These are phyloP conservation scores for Microascus cirrosus DNA, from an alignment of 2,329 filamentous ascomycete genomes.

Conservation along the genomic window DNA sequence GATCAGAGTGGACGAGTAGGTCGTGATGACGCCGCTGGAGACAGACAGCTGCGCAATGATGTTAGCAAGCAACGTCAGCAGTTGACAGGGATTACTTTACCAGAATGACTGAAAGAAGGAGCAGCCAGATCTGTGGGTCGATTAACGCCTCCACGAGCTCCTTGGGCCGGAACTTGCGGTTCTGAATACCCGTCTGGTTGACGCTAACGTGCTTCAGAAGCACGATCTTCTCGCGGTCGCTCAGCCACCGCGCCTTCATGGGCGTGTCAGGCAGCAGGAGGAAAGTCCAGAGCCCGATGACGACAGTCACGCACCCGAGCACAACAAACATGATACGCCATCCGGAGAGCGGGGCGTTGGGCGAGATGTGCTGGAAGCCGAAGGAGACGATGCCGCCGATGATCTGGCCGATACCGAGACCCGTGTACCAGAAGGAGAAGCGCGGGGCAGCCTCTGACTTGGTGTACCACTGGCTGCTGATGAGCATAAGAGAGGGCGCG, in stretches of 20 bases:
- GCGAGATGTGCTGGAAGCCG: conserved; percentile 17
- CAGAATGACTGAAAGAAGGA: conserved; percentile 32
- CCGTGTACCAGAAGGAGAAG: conserved; percentile 6
- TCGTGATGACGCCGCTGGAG: conserved; percentile 41
- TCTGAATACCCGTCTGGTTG: conserved; percentile 33
- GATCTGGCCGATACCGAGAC: conserved; percentile 9
- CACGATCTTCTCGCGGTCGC: conserved; percentile 24
- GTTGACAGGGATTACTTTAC: neutral
- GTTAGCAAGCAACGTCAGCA: conserved; percentile 17
- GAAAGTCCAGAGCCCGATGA: conserved; percentile 7
- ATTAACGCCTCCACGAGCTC: conserved; percentile 41
- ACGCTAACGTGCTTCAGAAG: conserved; percentile 39
- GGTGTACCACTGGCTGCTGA: conserved; percentile 28
- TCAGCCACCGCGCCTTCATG: conserved; percentile 7
- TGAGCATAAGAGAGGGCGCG: conserved; percentile 37
- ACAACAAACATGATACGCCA: conserved; percentile 13
- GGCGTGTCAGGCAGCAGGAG: conserved; percentile 9
- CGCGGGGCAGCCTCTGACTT: conserved; percentile 5
- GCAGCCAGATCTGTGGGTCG: conserved; percentile 50
- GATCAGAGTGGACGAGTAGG: conserved; percentile 28
- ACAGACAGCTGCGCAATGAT: conserved; percentile 13
- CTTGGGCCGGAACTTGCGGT: conserved; percentile 33
- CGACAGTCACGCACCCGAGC: conserved; percentile 10
- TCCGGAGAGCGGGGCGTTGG: conserved; percentile 9
- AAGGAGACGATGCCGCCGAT: conserved; percentile 19